A percentile compares a stretch with the other conserved stretches of the same genome.
phyloP scores from a whole-genome alignment of 2,329 filamentous ascomycete species.

The Diaporthe destruens region DNA sequence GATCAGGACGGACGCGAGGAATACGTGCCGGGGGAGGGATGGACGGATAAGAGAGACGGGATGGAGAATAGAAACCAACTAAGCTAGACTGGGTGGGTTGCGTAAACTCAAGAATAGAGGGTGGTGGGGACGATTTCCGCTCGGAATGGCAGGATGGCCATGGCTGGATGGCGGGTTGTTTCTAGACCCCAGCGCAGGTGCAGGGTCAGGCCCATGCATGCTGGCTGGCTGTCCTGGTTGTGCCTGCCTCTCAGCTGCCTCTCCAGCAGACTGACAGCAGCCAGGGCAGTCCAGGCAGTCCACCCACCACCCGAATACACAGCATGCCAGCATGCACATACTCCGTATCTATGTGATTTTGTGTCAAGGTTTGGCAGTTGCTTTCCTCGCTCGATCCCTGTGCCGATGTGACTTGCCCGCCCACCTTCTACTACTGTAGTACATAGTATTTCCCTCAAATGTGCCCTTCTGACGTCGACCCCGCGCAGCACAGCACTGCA shows the following conservation, averaged over 20 bases:
- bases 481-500: neutral
- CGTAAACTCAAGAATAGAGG: slow-evolving; percentile 7
- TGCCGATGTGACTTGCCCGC: slow-evolving; percentile 6
- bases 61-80: slow-evolving; percentile 4
- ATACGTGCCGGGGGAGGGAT: neutral
- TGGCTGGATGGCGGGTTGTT: slow-evolving; percentile 11
- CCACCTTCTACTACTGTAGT: too few relatives aligned
- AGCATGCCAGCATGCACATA: too few relatives aligned
- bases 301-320: neutral
- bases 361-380: slow-evolving; percentile 19
- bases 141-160: neutral
- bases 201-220: slow-evolving; percentile 13
- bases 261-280: neutral
- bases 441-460: neutral
- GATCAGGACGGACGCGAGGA: neutral
- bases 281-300: too few relatives aligned
- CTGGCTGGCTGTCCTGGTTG: neutral
- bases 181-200: slow-evolving; percentile 7
- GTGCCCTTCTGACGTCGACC: slow-evolving; percentile 26
- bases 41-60: neutral
- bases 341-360: too few relatives aligned
- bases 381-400: slow-evolving; percentile 25
- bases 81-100: neutral
- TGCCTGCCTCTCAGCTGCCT: too few relatives aligned
- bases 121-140: slow-evolving; percentile 16